These are phyloP conservation scores for Fusarium irregulare DNA, from an alignment of 2,329 filamentous ascomycete species.

Conservation along the genomic window DNA sequence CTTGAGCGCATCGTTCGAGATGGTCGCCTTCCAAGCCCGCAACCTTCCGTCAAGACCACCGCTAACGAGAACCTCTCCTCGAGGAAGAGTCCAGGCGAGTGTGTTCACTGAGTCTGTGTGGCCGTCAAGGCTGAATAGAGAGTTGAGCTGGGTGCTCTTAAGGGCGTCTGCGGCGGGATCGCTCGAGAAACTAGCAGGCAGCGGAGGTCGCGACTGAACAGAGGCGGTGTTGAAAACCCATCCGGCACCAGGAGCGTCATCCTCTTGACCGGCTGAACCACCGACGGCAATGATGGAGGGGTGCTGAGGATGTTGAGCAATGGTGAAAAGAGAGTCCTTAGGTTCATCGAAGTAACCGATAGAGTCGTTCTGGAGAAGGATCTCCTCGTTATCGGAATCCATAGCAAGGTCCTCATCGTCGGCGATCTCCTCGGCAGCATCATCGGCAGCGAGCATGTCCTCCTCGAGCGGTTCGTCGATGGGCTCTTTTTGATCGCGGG, in stretches of 20 bases:
- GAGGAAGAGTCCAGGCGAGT: slow-evolving; percentile 83
- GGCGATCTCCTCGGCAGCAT: slow-evolving; percentile 79
- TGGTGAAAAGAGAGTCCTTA: slow-evolving; percentile 92
- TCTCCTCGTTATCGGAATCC: slow-evolving; percentile 82
- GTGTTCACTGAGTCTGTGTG: slow-evolving; percentile 93
- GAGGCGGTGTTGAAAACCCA: slow-evolving; percentile 84
- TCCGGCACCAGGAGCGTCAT: slow-evolving; percentile 77
- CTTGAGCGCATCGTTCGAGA: slow-evolving; percentile 60
- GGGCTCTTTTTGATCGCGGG: slow-evolving; percentile 41
- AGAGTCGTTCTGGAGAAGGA: slow-evolving; percentile 90
- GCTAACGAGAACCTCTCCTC: slow-evolving; percentile 85
- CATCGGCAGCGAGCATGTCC: slow-evolving; percentile 64
- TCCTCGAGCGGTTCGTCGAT: slow-evolving; percentile 51
- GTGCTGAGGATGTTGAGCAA: slow-evolving; percentile 88
- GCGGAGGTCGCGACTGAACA: slow-evolving; percentile 71
- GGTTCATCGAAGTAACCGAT: slow-evolving; percentile 91
- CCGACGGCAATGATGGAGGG: slow-evolving; percentile 86
- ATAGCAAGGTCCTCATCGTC: slow-evolving; percentile 80
- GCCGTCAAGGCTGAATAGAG: slow-evolving; percentile 82
- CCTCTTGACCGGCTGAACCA: slow-evolving; percentile 71
- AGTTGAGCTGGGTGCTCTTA: slow-evolving; percentile 67
- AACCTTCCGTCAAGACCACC: slow-evolving; percentile 89
- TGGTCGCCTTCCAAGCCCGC: slow-evolving; percentile 71
- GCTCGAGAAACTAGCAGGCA: slow-evolving; percentile 80
- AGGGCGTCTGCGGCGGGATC: slow-evolving; percentile 65